Base-by-base conservation (phyloP, 2,329 filamentous ascomycete genomes). In the Penicillium rolfsii region DNA sequence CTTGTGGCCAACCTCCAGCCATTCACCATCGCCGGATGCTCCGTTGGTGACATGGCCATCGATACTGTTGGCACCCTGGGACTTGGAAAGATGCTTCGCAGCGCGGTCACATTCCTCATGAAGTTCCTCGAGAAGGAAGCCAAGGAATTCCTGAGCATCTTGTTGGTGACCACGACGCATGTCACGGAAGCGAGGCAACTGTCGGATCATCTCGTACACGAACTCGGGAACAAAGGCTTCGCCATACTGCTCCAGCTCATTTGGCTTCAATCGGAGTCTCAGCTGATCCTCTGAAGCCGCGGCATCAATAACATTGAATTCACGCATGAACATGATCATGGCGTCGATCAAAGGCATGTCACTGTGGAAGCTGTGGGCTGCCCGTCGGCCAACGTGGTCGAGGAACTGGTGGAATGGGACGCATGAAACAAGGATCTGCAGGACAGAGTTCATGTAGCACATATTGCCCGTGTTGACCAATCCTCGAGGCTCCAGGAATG, bases 371-470 rank as follows among this genome's bases (percentile, higher is more conserved):
- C 90, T 96, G 78, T 97, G 88, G 33, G 87, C 87, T 57, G 91
- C 91, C 70, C 89, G 89, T 76, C 91, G 91, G 75, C 91, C 87
- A 61, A 97, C 86, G 75, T 93, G 89, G 73, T 96, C 91, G 65
- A 99, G 79, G 73, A 99, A 97, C 72, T 93, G 88, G 77, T 96
- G 97, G 74, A 99, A 99, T 5, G 95, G 95, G 69, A 89, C 85
- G 77, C 93, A 98, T 75, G 93, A 98, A 67, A 97, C 86, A 71
- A 99, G 86, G 74, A 96, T 91, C 89, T 99, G 95, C 67, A 99
- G 85, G 76, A 98, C 94, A 65, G 95, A 97, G 82, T 98, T 99
- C 95, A 99, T 98, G 80, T 99, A 99, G 79, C 95, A 99, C 91
- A 98, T 96, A 74, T 99, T 98, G 53, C 95, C 95, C 43, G 94